A percentile compares a stretch with the other conserved stretches of the same genome.
phyloP scores from a whole-genome alignment of 805 yeast species.

The Jamesozyma gamospora region DNA sequence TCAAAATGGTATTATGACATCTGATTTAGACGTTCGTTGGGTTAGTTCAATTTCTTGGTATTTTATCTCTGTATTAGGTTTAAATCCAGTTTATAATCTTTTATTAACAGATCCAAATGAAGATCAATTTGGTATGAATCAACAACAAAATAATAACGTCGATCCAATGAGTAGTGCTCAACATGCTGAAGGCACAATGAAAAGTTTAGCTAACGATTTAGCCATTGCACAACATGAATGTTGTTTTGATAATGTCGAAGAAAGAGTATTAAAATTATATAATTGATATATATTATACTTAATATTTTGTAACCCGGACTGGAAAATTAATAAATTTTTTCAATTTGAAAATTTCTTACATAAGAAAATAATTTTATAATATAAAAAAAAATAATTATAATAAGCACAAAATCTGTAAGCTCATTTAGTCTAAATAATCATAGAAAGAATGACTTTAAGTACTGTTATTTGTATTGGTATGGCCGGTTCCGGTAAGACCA shows the following conservation, averaged over 20 bases:
- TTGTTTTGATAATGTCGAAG: conserved; percentile 51
- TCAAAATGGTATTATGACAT: conserved; percentile 76
- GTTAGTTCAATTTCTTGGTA: conserved; percentile 95
- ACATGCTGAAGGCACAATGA: conserved; percentile 54
- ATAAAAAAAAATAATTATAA: too few species aligned
- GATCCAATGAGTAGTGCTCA: conserved; percentile 40
- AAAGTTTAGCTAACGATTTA: conserved; percentile 62
- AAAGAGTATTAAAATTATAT: conserved; percentile 36
- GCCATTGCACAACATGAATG: conserved; percentile 50
- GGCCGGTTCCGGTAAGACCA: conserved; percentile 91
- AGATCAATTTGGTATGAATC: conserved; percentile 22
- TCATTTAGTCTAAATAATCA: too few species aligned
- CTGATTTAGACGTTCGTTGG: conserved; percentile 82
- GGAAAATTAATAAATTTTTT: too few species aligned
- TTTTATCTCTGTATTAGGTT: conserved; percentile 76
- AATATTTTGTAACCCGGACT: neutral
- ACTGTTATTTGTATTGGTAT: conserved; percentile 49
- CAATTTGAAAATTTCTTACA: too few species aligned
- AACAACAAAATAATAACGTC: conserved; percentile 20
- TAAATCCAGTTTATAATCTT: conserved; percentile 67
- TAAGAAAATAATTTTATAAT: too few species aligned
- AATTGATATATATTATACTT: neutral
- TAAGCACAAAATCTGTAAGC: too few species aligned
- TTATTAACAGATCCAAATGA: conserved; percentile 33
- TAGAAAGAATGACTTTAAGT: conserved; percentile 32